These are phyloP conservation scores for Hericium rajendrae DNA, from an alignment of 768 basidiomycete species.

Conservation along the genomic window DNA sequence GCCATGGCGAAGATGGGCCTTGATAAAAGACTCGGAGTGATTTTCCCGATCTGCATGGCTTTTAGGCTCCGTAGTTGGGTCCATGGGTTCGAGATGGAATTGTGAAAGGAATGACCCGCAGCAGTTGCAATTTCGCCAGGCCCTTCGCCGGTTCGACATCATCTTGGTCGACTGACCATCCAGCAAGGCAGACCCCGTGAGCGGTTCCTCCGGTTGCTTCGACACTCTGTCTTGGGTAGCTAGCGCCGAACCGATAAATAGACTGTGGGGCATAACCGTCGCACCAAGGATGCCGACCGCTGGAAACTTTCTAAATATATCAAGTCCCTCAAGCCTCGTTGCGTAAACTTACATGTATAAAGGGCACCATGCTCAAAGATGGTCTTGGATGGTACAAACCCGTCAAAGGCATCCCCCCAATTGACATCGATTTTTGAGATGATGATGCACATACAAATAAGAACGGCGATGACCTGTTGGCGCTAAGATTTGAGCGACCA, in stretches of 20 bases:
- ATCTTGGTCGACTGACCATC: background rate
- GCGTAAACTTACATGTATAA: constrained; percentile 9
- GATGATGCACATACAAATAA: constrained; percentile 15
- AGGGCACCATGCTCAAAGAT: constrained; percentile 9
- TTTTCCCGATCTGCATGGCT: constrained; percentile 39
- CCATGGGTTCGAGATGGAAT: constrained; percentile 3
- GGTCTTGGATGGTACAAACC: constrained; percentile 10
- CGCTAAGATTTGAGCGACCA: background rate
- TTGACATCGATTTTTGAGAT: constrained; percentile 9
- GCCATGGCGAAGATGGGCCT: constrained; percentile 55
- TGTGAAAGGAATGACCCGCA: background rate
- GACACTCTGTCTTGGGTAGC: constrained; percentile 31
- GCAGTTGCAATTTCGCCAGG: background rate
- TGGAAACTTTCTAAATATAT: background rate
- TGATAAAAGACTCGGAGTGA: constrained; percentile 44
- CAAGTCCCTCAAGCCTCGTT: background rate
- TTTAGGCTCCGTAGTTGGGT: background rate
- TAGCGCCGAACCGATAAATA: constrained; percentile 35
- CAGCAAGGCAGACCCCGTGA: background rate
- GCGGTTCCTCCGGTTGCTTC: background rate
- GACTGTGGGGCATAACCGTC: constrained; percentile 40
- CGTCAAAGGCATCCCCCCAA: constrained; percentile 9
- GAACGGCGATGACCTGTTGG: constrained; percentile 10
- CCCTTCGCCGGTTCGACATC: background rate
- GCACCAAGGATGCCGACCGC: constrained; percentile 25